A percentile compares a stretch with the other conserved stretches of the same genome.
Evolutionary conservation across 371 early-diverging fungal species (phyloP).

Genomic region (Lichtheimia hyalospora): DNA sequence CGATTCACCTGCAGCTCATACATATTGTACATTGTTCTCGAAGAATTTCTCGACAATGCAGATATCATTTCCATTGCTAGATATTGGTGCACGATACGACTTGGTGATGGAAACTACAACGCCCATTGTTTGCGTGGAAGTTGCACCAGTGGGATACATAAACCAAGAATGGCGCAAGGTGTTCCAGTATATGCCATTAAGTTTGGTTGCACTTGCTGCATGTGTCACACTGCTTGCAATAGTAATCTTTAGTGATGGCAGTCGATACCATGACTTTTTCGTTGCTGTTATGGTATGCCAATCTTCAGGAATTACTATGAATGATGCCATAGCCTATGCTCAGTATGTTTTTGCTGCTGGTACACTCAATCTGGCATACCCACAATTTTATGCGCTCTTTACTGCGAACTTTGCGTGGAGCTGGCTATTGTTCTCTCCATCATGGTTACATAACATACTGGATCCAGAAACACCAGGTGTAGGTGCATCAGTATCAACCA

Average conservation of each 20-base stretch:
- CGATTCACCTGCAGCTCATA: background rate
- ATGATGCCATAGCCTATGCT: background rate
- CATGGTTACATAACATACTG: slow-evolving; percentile 1
- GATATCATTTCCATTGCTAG: background rate
- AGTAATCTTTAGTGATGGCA: slow-evolving; percentile 26
- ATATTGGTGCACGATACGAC: background rate
- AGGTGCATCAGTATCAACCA: background rate
- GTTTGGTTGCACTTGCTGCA: background rate
- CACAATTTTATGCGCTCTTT: slow-evolving; percentile 38
- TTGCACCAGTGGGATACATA: background rate
- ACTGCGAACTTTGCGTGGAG: slow-evolving; percentile 44
- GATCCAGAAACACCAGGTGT: background rate
- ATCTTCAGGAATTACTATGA: slow-evolving; percentile 52
- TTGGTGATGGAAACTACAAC: background rate
- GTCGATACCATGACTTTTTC: slow-evolving; percentile 47
- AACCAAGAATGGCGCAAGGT: background rate
- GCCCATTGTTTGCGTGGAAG: background rate
- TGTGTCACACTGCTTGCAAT: background rate
- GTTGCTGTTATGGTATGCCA: slow-evolving; percentile 46
- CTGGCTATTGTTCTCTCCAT: slow-evolving; percentile 19
- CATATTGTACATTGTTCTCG: background rate
- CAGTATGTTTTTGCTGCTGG: slow-evolving; percentile 26
- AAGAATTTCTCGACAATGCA: background rate
- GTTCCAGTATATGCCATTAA: background rate
- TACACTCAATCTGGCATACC: slow-evolving; percentile 39